Conservation (phyloP, 2,329 filamentous ascomycete species). For the Tolypocladium amazonense region DNA sequence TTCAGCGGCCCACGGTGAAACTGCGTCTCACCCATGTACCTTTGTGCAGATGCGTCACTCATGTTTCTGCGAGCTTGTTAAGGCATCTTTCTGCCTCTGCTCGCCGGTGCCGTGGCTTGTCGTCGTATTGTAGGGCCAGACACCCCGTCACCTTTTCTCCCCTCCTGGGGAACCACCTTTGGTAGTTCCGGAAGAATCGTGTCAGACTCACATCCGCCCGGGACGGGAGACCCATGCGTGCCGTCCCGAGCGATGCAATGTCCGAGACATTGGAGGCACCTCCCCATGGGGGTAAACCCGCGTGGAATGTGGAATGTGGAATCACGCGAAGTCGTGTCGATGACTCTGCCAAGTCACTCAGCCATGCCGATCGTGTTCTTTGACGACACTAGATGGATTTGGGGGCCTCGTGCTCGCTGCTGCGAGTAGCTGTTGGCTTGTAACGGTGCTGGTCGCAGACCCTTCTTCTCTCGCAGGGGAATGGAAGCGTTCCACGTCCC, state of each 20-base stretch:
- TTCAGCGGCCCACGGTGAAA: background rate
- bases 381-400: background rate
- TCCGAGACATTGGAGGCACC: background rate
- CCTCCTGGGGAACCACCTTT: background rate
- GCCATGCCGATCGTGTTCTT: no score
- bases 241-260: background rate
- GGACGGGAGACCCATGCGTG: background rate
- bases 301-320: background rate
- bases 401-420: background rate
- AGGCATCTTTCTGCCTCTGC: background rate
- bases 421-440: background rate
- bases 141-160: background rate
- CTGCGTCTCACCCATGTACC: background rate
- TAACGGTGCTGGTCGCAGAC: background rate
- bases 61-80: background rate
- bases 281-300: no score
- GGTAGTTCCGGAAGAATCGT: background rate
- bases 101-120: background rate
- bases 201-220: background rate
- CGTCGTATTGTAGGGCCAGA: background rate
- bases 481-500: no score
- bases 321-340: background rate
- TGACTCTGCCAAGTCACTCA: background rate
- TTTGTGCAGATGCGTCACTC: background rate
- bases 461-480: background rate